A percentile compares a stretch with the other conserved stretches of the same genome.
Evolutionary conservation across 441 rosid genomes (phyloP).

Genomic region (Populus hybrid): DNA sequence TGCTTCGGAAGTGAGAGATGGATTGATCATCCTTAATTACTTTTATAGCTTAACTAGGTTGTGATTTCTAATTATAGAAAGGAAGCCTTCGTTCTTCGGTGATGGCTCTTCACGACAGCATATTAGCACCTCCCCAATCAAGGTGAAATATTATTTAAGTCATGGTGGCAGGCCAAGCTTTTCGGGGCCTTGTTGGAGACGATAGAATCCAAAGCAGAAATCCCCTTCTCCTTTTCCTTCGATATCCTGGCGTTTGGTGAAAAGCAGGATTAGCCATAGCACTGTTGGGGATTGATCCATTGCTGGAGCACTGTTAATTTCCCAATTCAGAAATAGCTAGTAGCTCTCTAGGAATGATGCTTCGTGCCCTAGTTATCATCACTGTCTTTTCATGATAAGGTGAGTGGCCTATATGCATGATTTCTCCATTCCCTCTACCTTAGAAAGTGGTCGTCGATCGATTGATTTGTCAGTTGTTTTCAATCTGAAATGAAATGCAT

Average conservation of each 20-base stretch:
- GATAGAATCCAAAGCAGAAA: constrained; percentile 24
- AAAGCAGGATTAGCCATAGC: constrained; percentile 7
- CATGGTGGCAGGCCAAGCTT: background rate
- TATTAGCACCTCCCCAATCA: background rate
- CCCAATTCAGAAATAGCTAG: constrained; percentile 7
- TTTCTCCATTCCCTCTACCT: background rate
- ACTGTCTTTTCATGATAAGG: constrained; percentile 11
- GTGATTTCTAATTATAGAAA: constrained; percentile 20
- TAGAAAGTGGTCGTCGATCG: constrained; percentile 2
- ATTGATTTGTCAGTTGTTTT: background rate
- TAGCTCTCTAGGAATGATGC: background rate
- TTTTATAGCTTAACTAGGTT: background rate
- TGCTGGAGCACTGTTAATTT: constrained; percentile 11
- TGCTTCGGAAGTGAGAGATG: constrained; percentile 19
- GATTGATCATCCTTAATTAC: constrained; percentile 9
- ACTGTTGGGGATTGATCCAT: constrained; percentile 11
- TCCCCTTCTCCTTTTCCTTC: background rate
- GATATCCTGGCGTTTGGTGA: constrained; percentile 24
- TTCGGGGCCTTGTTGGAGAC: background rate
- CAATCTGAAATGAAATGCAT: constrained; percentile 8
- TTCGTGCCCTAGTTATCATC: background rate
- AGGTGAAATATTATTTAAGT: background rate
- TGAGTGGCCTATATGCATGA: background rate
- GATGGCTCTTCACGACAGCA: constrained; percentile 11
- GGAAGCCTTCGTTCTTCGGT: background rate